Evolutionary conservation across 768 basidiomycete genomes (phyloP), one percentile per base, ranked within the genome.

Genomic region (Mycena crocata): DNA sequence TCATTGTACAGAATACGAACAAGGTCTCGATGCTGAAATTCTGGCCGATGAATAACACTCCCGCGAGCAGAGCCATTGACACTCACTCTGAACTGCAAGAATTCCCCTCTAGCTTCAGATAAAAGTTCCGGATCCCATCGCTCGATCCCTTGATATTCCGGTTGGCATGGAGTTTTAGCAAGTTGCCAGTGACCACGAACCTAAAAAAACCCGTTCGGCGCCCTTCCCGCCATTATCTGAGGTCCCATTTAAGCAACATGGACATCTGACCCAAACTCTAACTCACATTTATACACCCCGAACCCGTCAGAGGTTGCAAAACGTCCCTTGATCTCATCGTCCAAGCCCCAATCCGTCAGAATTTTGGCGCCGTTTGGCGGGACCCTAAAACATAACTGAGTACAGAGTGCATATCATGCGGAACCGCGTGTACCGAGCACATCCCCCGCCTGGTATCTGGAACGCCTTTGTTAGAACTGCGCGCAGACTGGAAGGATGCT

Each of bases 301-400:
- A 68, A 59, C 2, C 66, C 66, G 9, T 52, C 26, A 1, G 40
- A 30, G 1, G 44, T 23, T 17, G 39, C 17, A 3, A 50, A 12
- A 31, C 42, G 28, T 5, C 15, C 56, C 7, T 24, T 40, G 10
- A 55, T 46, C 17, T 62, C 40, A 3, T 1, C 49, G 17, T 62
- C 51, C 42, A 62, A 17, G 4, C 61, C 61, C 61, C 51, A 62
- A 24, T 62, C 51, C 21, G 21, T 44, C 10, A 62, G 52, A 14
- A 62, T 42, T 62, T 62, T 62, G 51, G 32, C 44, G 23, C 61
- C 66, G 17, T 68, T 68, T 5, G 66, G 66, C 24, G 57, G 56
- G 5, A 68, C 21, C 9, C 66, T 67, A 37, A 40, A 24, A 31
- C 24, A 31, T 8, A 57, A 3, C 35, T 3, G 56, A 28, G 6